Evolutionary conservation across 352 stramenopile genomes (phyloP).

Genomic region (Peronospora belbahrii): DNA sequence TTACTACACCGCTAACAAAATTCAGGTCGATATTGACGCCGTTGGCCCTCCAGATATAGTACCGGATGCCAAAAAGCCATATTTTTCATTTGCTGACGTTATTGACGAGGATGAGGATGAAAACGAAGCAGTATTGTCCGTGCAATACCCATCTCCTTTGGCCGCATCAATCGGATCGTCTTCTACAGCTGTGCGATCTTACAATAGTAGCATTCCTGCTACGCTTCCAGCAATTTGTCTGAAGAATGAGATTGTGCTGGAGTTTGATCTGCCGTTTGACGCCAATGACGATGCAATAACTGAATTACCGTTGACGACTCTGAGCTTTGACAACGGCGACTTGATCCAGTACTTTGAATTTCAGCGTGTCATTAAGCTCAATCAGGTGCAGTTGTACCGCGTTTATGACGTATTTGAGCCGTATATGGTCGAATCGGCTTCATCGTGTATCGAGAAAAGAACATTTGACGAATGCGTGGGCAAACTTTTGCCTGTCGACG

Average conservation of each 20-base stretch:
- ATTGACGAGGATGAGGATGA: slow-evolving; percentile 70
- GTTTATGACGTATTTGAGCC: slow-evolving; percentile 71
- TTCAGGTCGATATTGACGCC: slow-evolving; percentile 63
- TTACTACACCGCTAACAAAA: slow-evolving; percentile 83
- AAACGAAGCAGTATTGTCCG: slow-evolving; percentile 23
- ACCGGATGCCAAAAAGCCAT: slow-evolving; percentile 29
- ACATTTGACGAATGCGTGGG: slow-evolving; percentile 69
- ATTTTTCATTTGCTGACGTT: slow-evolving; percentile 52
- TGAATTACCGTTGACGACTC: slow-evolving; percentile 53
- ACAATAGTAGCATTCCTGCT: slow-evolving; percentile 43
- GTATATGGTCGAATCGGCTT: slow-evolving; percentile 45
- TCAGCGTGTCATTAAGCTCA: slow-evolving; percentile 63
- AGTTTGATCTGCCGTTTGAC: slow-evolving; percentile 77
- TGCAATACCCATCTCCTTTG: slow-evolving; percentile 10
- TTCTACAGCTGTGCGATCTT: slow-evolving; percentile 43
- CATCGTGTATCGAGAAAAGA: slow-evolving; percentile 69
- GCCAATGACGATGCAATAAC: slow-evolving; percentile 49
- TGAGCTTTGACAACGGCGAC: slow-evolving; percentile 80
- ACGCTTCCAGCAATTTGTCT: slow-evolving; percentile 62
- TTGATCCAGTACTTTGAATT: slow-evolving; percentile 78
- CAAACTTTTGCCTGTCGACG: slow-evolving; percentile 45
- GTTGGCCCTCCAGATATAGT: slow-evolving; percentile 31
- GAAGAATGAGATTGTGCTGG: slow-evolving; percentile 79
- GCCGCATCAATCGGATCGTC: slow-evolving; percentile 51
- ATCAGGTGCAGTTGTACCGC: slow-evolving; percentile 55